Percentiles rank a stretch among this genome's conserved stretches.
These are phyloP conservation scores for Salix suchowensis DNA, from an alignment of 345 rosid genomes.

Conservation along the genomic window DNA sequence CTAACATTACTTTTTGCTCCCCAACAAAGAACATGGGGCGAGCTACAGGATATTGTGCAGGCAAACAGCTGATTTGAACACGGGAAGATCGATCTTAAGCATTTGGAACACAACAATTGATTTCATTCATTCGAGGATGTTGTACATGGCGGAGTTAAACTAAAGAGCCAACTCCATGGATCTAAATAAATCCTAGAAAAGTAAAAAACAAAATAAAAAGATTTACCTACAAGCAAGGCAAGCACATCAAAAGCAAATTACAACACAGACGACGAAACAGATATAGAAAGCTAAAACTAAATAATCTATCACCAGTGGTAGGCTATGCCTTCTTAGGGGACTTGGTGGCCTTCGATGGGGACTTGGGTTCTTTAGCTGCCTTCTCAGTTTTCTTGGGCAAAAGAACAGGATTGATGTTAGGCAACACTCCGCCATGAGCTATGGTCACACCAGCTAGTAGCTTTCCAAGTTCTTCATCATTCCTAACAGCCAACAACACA, in stretches of 20 bases:
- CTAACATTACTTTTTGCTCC: too few relatives aligned
- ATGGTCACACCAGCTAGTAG: conserved; percentile 41
- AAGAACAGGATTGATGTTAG: conserved; percentile 38
- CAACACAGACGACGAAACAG: not conserved
- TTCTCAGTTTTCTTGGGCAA: conserved; percentile 39
- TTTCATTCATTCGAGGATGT: not conserved
- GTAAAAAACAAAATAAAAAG: not conserved
- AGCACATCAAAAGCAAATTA: not conserved
- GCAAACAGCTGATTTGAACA: too few relatives aligned
- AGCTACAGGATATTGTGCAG: too few relatives aligned
- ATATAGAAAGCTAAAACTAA: not conserved
- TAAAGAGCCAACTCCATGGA: too few relatives aligned
- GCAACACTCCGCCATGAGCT: conserved; percentile 41
- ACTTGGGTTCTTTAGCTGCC: conserved; percentile 29
- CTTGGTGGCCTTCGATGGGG: conserved; percentile 35
- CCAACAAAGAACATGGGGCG: too few relatives aligned
- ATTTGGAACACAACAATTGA: not conserved
- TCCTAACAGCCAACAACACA: conserved; percentile 36
- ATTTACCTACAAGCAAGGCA: not conserved
- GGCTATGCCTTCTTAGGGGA: conserved; percentile 37
- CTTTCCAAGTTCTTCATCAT: conserved; percentile 41
- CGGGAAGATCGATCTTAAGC: too few relatives aligned
- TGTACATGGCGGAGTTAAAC: not conserved
- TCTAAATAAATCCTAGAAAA: not conserved
- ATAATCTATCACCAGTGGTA: not conserved